Conservation (phyloP, 2,329 filamentous ascomycete species). For the Dothideomycetidae sp. region DNA sequence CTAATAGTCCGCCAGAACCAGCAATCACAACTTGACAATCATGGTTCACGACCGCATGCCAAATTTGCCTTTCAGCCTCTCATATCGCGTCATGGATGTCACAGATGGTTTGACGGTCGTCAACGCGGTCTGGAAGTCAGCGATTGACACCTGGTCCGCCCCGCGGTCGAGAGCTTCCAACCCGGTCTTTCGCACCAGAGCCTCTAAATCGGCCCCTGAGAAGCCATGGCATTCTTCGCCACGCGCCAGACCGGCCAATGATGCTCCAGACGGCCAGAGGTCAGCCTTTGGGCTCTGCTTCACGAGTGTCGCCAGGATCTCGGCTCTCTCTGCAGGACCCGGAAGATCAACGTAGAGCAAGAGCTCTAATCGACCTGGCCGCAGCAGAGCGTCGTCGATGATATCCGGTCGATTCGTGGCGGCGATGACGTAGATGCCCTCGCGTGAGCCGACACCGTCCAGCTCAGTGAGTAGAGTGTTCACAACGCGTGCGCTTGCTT, state of each 20-base stretch:
- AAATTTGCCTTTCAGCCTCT: constrained; percentile 33
- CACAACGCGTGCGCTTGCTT: constrained; percentile 77
- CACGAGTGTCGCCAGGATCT: constrained; percentile 64
- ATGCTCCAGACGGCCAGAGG: constrained; percentile 10
- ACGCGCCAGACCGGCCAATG: constrained; percentile 45
- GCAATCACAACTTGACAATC: too few relatives aligned
- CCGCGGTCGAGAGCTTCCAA: constrained; percentile 39
- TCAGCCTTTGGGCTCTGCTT: constrained; percentile 32
- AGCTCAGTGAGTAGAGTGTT: constrained; percentile 91
- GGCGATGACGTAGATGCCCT: constrained; percentile 85
- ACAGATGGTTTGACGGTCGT: constrained; percentile 36
- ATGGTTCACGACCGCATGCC: constrained; percentile 1
- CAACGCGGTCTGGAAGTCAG: constrained; percentile 33
- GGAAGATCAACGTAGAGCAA: constrained; percentile 84
- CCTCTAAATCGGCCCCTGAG: constrained; percentile 53
- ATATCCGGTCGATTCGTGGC: constrained; percentile 93
- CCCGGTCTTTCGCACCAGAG: constrained; percentile 44
- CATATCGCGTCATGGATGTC: constrained; percentile 43
- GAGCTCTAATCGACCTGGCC: constrained; percentile 76
- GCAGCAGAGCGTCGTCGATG: constrained; percentile 89
- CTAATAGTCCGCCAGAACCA: too few relatives aligned
- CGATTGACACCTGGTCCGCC: constrained; percentile 30
- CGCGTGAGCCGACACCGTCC: constrained; percentile 66
- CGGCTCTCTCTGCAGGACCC: constrained; percentile 60
- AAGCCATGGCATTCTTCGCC: constrained; percentile 59